Conservation (phyloP, 2,329 filamentous ascomycete genomes). For the Colletotrichum incanum region DNA sequence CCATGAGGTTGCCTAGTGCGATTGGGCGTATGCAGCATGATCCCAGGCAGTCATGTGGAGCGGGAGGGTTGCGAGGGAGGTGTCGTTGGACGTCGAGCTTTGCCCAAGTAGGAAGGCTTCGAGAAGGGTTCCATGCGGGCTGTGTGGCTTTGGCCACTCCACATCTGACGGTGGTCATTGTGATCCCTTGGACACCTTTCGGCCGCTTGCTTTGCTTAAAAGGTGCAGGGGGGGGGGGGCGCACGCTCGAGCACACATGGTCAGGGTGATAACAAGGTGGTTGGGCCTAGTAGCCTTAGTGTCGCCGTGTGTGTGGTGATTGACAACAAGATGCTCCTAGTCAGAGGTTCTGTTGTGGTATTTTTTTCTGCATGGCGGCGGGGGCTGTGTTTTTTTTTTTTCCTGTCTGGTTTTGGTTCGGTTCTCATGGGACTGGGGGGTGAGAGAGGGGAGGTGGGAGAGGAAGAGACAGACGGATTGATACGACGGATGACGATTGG, state of each 20-base stretch:
- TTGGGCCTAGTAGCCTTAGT: conserved; percentile 5
- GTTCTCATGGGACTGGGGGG: conserved; percentile 8
- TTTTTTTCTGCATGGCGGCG: conserved; percentile 33
- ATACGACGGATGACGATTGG: conserved; percentile 25
- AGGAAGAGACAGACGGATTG: conserved; percentile 19
- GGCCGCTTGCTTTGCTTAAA: conserved; percentile 4
- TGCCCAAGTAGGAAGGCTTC: conserved; percentile 37
- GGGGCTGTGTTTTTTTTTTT: conserved; percentile 24
- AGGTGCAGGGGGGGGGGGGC: background rate
- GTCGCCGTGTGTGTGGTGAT: conserved; percentile 12
- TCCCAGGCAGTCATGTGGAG: conserved; percentile 38
- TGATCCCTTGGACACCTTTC: background rate
- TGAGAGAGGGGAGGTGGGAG: background rate
- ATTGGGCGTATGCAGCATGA: conserved; percentile 26
- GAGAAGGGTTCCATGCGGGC: conserved; percentile 37
- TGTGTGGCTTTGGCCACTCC: conserved; percentile 38
- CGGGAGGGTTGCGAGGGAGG: conserved; percentile 15
- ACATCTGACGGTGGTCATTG: conserved; percentile 25
- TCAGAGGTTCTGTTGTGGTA: conserved; percentile 9
- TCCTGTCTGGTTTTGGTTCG: conserved; percentile 4
- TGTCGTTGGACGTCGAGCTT: conserved; percentile 16
- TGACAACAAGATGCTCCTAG: background rate
- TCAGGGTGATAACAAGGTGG: conserved; percentile 8
- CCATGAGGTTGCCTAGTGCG: conserved; percentile 21
- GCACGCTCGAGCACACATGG: conserved; percentile 12